These are phyloP conservation scores for Seminavis robusta DNA, from an alignment of 108 stramenopile genomes.

Conservation along the genomic window DNA sequence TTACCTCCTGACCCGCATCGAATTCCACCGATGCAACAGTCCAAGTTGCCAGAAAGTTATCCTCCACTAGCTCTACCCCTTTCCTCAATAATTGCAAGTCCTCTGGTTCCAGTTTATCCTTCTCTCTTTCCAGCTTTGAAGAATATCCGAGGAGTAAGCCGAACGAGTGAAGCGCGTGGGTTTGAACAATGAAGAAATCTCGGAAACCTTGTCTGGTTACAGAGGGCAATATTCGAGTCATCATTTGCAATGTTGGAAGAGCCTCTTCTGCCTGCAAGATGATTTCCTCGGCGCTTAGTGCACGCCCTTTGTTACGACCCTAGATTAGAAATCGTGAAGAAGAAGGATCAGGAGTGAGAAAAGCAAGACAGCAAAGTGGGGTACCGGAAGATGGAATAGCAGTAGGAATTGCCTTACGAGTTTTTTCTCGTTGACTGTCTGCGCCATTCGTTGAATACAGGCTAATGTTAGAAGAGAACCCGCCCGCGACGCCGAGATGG, in stretches of 20 bases:
- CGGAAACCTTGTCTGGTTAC: slow-evolving; percentile 39
- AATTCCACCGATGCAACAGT: slow-evolving; percentile 58
- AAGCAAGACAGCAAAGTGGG: too few species aligned
- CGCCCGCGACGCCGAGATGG: slow-evolving; percentile 55
- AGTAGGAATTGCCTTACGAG: too few species aligned
- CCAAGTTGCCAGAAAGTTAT: slow-evolving; percentile 69
- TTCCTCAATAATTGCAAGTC: slow-evolving; percentile 64
- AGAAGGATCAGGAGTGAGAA: too few species aligned
- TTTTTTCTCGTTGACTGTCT: slow-evolving; percentile 32
- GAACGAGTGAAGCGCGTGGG: slow-evolving; percentile 74
- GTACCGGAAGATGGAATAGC: too few species aligned
- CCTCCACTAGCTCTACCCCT: slow-evolving; percentile 66
- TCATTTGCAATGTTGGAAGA: slow-evolving; percentile 69
- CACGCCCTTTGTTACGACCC: too few species aligned
- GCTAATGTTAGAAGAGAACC: slow-evolving; percentile 69
- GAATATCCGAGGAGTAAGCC: slow-evolving; percentile 70
- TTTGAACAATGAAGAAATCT: slow-evolving; percentile 52
- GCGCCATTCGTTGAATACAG: slow-evolving; percentile 70
- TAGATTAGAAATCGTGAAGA: too few species aligned
- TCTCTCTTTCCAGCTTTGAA: slow-evolving; percentile 13
- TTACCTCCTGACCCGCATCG: slow-evolving; percentile 46
- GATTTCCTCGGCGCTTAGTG: too few species aligned
- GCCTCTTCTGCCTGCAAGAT: slow-evolving; percentile 25
- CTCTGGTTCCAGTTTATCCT: slow-evolving; percentile 23
- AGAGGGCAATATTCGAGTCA: slow-evolving; percentile 77